phyloP scores from a whole-genome alignment of 2,329 filamentous ascomycete species.

The Cordyceps sp. region DNA sequence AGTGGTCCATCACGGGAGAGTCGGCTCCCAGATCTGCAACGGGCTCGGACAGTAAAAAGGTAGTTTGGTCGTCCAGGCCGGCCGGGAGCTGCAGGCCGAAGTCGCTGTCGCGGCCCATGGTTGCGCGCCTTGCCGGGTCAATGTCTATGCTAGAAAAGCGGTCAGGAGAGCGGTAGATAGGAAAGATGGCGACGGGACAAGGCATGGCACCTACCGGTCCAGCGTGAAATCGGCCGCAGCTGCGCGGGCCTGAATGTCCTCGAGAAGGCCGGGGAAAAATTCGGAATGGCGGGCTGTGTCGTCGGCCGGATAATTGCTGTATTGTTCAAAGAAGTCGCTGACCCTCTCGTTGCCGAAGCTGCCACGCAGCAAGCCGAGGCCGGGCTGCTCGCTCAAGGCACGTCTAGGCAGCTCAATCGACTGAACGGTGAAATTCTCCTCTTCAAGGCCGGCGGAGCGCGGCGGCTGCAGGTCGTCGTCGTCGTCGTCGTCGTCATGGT shows the following conservation, averaged over 20 bases:
- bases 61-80: slow-evolving; percentile 30
- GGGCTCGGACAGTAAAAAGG: slow-evolving; percentile 28
- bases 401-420: slow-evolving; percentile 44
- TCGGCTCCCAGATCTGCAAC: slow-evolving; percentile 2
- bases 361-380: slow-evolving; percentile 29
- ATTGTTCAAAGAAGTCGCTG: slow-evolving; percentile 30
- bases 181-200: neutral
- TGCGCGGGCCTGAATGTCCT: slow-evolving; percentile 23
- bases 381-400: slow-evolving; percentile 26
- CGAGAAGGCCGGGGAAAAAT: slow-evolving; percentile 32
- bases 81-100: slow-evolving; percentile 33
- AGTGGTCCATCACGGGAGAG: slow-evolving; percentile 7
- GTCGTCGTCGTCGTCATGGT: slow-evolving; percentile 21
- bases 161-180: too few relatives aligned
- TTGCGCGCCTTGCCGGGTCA: slow-evolving; percentile 22
- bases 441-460: slow-evolving; percentile 35
- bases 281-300: slow-evolving; percentile 29
- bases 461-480: slow-evolving; percentile 36
- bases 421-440: slow-evolving; percentile 39
- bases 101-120: slow-evolving; percentile 28
- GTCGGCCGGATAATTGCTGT: slow-evolving; percentile 17
- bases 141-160: slow-evolving; percentile 18
- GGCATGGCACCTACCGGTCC: slow-evolving; percentile 25
- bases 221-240: slow-evolving; percentile 23
- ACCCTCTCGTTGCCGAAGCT: slow-evolving; percentile 35